phyloP scores from a whole-genome alignment of 805 yeast species.

The Metahyphopichia silvanorum region DNA sequence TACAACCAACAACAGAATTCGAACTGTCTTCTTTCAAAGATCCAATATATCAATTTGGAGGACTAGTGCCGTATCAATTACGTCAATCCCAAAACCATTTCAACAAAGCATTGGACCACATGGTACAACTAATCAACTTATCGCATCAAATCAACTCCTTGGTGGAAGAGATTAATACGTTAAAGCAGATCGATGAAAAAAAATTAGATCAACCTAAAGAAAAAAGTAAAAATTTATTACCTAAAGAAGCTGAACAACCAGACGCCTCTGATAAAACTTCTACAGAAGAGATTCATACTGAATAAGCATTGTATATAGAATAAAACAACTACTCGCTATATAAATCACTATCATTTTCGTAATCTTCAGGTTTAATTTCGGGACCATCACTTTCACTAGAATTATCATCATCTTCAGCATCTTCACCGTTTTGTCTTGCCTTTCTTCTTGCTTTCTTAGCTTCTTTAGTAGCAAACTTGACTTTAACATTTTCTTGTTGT shows the following conservation, averaged over 20 bases:
- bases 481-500: slow-evolving; percentile 75
- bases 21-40: slow-evolving; percentile 11
- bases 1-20: neutral
- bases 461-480: slow-evolving; percentile 68
- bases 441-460: slow-evolving; percentile 69
- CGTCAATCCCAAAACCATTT: slow-evolving; percentile 38
- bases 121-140: slow-evolving; percentile 19
- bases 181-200: neutral
- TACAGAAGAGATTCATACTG: slow-evolving; percentile 5
- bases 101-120: slow-evolving; percentile 21
- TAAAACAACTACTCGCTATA: too few relatives aligned
- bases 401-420: slow-evolving; percentile 17
- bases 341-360: slow-evolving; percentile 50
- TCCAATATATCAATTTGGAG: slow-evolving; percentile 48
- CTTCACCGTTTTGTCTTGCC: slow-evolving; percentile 44
- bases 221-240: neutral
- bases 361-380: slow-evolving; percentile 41
- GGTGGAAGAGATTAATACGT: slow-evolving; percentile 12
- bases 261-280: too few relatives aligned
- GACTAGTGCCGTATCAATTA: slow-evolving; percentile 42
- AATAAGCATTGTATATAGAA: too few relatives aligned
- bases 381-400: slow-evolving; percentile 30
- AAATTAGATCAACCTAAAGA: neutral
- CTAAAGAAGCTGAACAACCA: neutral
- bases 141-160: slow-evolving; percentile 15